Evolutionary conservation across 2,329 filamentous ascomycete species (phyloP), one percentile per base, ranked within the genome.

Genomic region (Gliomastix tumulicola): DNA sequence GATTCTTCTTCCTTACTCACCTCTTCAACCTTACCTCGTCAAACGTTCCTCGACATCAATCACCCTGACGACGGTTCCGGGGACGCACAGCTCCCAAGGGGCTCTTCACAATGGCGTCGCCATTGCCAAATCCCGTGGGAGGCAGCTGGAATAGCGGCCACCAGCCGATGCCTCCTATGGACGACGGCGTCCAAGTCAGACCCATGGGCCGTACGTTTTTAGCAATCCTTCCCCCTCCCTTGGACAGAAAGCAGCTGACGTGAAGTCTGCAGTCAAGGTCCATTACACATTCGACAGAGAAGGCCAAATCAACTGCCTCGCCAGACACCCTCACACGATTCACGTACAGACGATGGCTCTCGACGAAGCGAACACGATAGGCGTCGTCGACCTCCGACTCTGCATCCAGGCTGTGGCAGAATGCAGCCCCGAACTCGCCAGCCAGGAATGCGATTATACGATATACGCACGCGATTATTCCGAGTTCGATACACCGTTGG

Each of bases 391-490:
- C 59, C 70, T 97, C 37, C 82, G 82, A 47, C 82, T 83, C 43
- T 97, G 92, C 60, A 77, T 96, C 32, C 81, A 90, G 56, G 86
- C 89, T 39, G 82, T 98, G 41, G 66, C 69, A 18, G 67, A 77
- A 39, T 76, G 72, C 65, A 97, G 92, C 55, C 92, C 92, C 25
- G 92, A 98, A 63, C 74, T 98, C 32, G 49, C 51, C 8, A 76
- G 54, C 69, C 83, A 68, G 56, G 83, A 63, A 65, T 65, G 76
- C 59, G 89, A 98, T 63, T 98, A 92, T 63, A 92, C 88, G n/a
- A 81, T 98, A 39, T 98, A 98, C 62, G 88, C 90, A 21, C 87
- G 88, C 65, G 92, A 98, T 60, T 97, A 90, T 59, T 96, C 92
- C 11, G 92, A 98, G 62, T 85, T 86, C 45, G 89, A 96, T 54